These are phyloP conservation scores for Escallonia herrerae DNA, from an alignment of 129 eudicot species.

Conservation along the genomic window DNA sequence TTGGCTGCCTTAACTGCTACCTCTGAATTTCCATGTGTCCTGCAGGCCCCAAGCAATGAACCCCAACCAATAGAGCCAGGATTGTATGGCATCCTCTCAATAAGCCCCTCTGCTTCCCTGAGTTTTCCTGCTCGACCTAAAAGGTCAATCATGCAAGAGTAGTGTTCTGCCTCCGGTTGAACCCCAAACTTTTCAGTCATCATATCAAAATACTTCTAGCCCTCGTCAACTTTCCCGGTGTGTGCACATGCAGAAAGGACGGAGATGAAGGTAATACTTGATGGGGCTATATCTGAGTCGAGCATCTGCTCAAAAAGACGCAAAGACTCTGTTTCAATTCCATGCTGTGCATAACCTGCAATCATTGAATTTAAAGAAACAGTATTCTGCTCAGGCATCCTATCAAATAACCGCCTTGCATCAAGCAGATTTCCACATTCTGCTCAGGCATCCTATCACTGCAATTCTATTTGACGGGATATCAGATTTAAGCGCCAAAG, in stretches of 20 bases:
- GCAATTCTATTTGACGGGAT: constrained; percentile 58
- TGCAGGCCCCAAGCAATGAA: constrained; percentile 70
- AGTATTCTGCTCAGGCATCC: constrained; percentile 59
- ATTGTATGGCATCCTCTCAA: constrained; percentile 56
- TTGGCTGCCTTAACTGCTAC: constrained; percentile 68
- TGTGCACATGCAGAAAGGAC: constrained; percentile 68
- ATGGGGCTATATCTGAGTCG: constrained; percentile 29
- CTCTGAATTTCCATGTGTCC: constrained; percentile 50
- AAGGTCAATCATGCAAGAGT: constrained; percentile 73
- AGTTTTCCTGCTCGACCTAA: constrained; percentile 71
- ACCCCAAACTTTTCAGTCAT: constrained; percentile 42
- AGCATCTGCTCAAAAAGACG: constrained; percentile 53
- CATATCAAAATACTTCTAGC: constrained; percentile 33
- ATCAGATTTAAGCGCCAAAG: constrained; percentile 62
- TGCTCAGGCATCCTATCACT: constrained; percentile 56
- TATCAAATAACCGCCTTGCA: constrained; percentile 50
- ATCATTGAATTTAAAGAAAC: constrained; percentile 61
- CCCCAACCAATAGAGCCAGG: constrained; percentile 68
- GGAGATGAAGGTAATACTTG: constrained; percentile 54
- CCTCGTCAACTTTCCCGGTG: constrained; percentile 61
- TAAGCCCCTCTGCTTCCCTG: constrained; percentile 46
- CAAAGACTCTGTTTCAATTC: constrained; percentile 47
- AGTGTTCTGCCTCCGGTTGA: constrained; percentile 55
- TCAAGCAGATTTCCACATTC: constrained; percentile 73
- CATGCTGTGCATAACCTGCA: constrained; percentile 70